Conservation (phyloP, 2,329 filamentous ascomycete species). For the Xylaria sp. region DNA sequence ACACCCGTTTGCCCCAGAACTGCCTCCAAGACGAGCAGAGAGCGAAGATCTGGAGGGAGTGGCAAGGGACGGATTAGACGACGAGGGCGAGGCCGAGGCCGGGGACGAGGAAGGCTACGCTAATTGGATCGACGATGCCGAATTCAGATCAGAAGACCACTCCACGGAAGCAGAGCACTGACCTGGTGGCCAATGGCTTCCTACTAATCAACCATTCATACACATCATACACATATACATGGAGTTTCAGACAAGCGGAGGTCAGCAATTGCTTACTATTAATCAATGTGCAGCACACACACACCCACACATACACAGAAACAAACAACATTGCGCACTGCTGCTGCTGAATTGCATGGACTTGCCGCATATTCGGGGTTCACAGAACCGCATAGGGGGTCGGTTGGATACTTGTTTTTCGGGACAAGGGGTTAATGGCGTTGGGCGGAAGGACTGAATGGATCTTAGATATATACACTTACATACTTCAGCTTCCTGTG, state of each 20-base stretch:
- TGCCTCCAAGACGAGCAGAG: constrained; percentile 12
- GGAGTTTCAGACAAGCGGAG: background rate
- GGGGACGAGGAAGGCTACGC: constrained; percentile 37
- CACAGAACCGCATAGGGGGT: background rate
- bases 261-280: too few relatives aligned
- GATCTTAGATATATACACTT: too few relatives aligned
- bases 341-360: too few relatives aligned
- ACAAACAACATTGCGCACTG: too few relatives aligned
- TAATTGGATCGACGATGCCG: constrained; percentile 37
- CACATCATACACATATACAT: background rate
- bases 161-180: background rate
- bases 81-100: constrained; percentile 7
- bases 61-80: too few relatives aligned
- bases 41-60: background rate
- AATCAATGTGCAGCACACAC: background rate
- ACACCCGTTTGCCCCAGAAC: constrained; percentile 6
- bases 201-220: background rate
- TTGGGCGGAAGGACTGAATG: too few relatives aligned
- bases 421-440: background rate
- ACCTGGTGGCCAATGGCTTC: background rate
- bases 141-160: constrained; percentile 23
- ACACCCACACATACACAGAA: too few relatives aligned
- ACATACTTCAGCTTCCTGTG: background rate
- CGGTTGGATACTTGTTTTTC: background rate
- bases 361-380: too few relatives aligned